These are phyloP conservation scores for Pharus latifolius DNA, from an alignment of 176 grass and related monocot species.

Conservation along the genomic window DNA sequence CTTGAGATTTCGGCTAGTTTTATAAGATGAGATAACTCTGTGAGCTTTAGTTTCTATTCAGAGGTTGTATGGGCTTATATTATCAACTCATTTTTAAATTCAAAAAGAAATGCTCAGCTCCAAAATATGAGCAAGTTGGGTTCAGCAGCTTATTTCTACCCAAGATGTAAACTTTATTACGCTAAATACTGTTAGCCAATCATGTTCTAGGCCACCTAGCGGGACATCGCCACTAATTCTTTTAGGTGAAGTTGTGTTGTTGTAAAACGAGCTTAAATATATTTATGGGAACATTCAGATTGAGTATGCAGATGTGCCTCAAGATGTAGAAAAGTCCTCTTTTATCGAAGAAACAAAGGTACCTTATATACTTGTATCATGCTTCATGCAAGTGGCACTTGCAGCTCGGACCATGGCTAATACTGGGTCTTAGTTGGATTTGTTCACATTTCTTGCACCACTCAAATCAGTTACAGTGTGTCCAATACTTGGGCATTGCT, in stretches of 20 bases:
- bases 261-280: conserved; percentile 16
- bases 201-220: neutral
- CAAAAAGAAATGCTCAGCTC: neutral
- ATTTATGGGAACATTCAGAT: conserved; percentile 22
- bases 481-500: conserved; percentile 1
- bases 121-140: neutral
- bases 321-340: conserved; percentile 26
- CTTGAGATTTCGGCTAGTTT: no score
- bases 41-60: neutral
- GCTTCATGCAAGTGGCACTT: conserved; percentile 17
- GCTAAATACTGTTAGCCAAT: neutral
- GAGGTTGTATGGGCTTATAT: neutral
- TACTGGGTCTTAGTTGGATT: conserved; percentile 17
- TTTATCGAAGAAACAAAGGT: conserved; percentile 27
- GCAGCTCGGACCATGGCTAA: conserved; percentile 28
- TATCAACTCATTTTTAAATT: neutral
- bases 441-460: neutral
- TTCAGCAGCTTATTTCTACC: neutral
- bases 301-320: conserved; percentile 18
- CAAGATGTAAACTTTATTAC: neutral
- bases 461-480: neutral
- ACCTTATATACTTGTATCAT: conserved; percentile 31
- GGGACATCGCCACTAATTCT: conserved; percentile 10
- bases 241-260: conserved; percentile 21
- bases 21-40: neutral